Evolutionary conservation across 2,329 filamentous ascomycete genomes (phyloP).

Genomic region (Xylaria sp.): DNA sequence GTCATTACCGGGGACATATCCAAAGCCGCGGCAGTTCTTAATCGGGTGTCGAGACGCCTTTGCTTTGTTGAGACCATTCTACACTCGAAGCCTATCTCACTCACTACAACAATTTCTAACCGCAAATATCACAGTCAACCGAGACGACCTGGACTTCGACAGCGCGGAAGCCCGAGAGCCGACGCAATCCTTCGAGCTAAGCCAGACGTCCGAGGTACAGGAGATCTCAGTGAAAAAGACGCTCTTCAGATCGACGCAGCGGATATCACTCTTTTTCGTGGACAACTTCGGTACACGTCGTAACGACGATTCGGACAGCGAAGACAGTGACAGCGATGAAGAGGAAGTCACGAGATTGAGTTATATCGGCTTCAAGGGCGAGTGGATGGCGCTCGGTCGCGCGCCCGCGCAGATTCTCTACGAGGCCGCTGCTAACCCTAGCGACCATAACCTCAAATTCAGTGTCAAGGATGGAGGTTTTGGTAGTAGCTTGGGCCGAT

Average conservation of each 20-base stretch:
- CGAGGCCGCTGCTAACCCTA: slow-evolving; percentile 91
- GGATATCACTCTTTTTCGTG: slow-evolving; percentile 85
- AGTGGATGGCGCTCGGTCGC: slow-evolving; percentile 87
- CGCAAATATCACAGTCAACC: slow-evolving; percentile 65
- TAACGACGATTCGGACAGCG: not conserved
- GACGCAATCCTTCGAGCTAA: slow-evolving; percentile 79
- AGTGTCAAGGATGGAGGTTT: not conserved
- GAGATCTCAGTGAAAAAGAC: slow-evolving; percentile 84
- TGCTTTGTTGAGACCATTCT: not conserved
- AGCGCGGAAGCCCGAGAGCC: slow-evolving; percentile 75
- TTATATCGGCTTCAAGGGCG: slow-evolving; percentile 93
- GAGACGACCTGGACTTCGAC: slow-evolving; percentile 85
- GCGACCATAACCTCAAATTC: slow-evolving; percentile 76
- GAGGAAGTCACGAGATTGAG: slow-evolving; percentile 81
- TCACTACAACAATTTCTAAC: slow-evolving; percentile 6
- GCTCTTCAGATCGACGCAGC: slow-evolving; percentile 85
- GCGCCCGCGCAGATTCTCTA: slow-evolving; percentile 90
- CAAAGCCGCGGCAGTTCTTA: not conserved
- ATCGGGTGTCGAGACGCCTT: not conserved
- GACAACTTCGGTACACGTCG: slow-evolving; percentile 79
- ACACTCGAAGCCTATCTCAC: not conserved
- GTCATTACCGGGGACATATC: not conserved
- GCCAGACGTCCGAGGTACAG: slow-evolving; percentile 82
- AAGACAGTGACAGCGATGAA: slow-evolving; percentile 66
- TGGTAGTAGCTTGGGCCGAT: not conserved